Conservation (phyloP, 148 eudicot species). For the Gaultheria prostrata region DNA sequence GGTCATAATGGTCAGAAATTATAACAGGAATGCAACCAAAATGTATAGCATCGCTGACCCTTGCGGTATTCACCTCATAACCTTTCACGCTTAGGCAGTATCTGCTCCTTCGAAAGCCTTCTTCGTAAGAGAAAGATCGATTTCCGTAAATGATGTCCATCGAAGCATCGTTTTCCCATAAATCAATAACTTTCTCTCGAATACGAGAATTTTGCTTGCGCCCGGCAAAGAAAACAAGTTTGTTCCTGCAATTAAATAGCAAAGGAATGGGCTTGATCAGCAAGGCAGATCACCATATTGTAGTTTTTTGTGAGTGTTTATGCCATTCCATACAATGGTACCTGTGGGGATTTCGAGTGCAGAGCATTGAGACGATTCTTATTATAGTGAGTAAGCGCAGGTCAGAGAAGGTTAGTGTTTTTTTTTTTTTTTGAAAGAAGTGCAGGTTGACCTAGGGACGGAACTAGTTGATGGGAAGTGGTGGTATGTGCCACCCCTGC, state of each 20-base stretch:
- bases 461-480: too few species aligned
- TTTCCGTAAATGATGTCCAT: conserved; percentile 27
- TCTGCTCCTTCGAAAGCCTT: conserved; percentile 35
- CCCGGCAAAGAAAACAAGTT: conserved; percentile 41
- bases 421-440: too few species aligned
- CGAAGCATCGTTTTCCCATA: conserved; percentile 32
- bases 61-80: conserved; percentile 45
- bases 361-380: not conserved
- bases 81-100: conserved; percentile 44
- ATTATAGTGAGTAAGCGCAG: too few species aligned
- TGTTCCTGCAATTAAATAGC: conserved; percentile 27
- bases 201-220: conserved; percentile 33
- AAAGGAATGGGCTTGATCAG: not conserved
- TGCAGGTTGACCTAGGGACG: too few species aligned
- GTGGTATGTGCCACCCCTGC: too few species aligned
- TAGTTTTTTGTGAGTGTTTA: not conserved
- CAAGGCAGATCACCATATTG: not conserved
- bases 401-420: too few species aligned
- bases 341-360: not conserved
- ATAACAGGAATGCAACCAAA: conserved; percentile 43
- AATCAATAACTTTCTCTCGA: conserved; percentile 20
- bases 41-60: conserved; percentile 46
- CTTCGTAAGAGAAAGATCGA: conserved; percentile 30
- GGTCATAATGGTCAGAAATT: conserved; percentile 42
- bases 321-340: not conserved